Evolutionary conservation across 345 rosid species (phyloP).

Genomic region (Syzygium aromaticum): DNA sequence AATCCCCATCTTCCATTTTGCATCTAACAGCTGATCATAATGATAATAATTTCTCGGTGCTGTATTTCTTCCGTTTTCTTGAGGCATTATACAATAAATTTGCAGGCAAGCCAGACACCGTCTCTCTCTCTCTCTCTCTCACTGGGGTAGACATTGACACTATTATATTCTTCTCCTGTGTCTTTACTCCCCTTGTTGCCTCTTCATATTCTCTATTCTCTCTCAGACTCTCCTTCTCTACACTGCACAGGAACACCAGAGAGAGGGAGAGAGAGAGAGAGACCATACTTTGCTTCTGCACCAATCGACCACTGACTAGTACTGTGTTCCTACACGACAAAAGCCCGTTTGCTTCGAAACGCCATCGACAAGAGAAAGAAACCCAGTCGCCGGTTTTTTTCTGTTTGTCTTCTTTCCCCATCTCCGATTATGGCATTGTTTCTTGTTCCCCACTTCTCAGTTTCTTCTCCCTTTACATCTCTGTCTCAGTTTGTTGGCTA

Average conservation of each 20-base stretch:
- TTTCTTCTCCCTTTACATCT: slow-evolving; percentile 11
- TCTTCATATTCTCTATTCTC: slow-evolving; percentile 1
- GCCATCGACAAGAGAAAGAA: neutral
- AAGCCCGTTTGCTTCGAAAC: slow-evolving; percentile 9
- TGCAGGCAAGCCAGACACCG: slow-evolving; percentile 1
- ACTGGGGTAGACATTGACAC: neutral
- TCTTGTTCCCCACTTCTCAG: slow-evolving; percentile 15
- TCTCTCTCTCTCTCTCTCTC: neutral
- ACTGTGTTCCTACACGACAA: neutral
- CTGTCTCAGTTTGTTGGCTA: slow-evolving; percentile 11
- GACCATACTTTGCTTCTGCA: neutral
- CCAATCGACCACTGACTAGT: slow-evolving; percentile 9
- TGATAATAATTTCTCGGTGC: neutral
- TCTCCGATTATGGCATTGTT: slow-evolving; percentile 24
- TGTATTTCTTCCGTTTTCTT: neutral
- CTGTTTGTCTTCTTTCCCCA: slow-evolving; percentile 45
- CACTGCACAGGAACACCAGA: slow-evolving; percentile 8
- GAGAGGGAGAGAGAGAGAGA: neutral
- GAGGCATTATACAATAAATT: neutral
- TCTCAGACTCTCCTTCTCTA: neutral
- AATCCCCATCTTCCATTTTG: neutral
- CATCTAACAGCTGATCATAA: neutral
- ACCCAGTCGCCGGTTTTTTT: slow-evolving; percentile 21
- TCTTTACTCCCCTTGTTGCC: slow-evolving; percentile 19
- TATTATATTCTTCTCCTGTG: slow-evolving; percentile 9